Evolutionary conservation across 2,329 filamentous ascomycete genomes (phyloP).

Genomic region (Talaromyces sp.): DNA sequence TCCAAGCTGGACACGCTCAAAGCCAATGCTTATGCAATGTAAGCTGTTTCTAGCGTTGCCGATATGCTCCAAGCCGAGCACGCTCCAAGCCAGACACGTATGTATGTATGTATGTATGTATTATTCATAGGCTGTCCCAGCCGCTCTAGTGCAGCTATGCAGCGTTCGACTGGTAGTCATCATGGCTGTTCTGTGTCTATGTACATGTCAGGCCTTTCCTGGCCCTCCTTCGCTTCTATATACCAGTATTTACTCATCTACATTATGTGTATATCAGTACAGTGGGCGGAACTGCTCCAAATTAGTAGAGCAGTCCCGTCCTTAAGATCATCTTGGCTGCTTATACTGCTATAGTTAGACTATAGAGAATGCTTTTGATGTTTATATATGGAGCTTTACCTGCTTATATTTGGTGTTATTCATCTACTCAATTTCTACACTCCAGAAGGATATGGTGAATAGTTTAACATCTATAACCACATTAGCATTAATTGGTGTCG

Average conservation of each 20-base stretch:
- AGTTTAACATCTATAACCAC: background rate
- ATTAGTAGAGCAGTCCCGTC: slow-evolving; percentile 28
- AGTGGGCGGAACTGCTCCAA: slow-evolving; percentile 19
- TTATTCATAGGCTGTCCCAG: background rate
- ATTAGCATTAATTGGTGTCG: slow-evolving; percentile 4
- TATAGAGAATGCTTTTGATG: slow-evolving; percentile 32
- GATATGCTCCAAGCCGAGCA: background rate
- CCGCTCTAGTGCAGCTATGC: slow-evolving; percentile 2
- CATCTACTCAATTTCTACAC: background rate
- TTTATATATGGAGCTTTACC: slow-evolving; percentile 2
- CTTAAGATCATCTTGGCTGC: slow-evolving; percentile 32
- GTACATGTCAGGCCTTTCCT: too few relatives aligned
- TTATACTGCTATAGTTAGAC: slow-evolving; percentile 28
- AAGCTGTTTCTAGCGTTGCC: background rate
- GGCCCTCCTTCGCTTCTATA: slow-evolving; percentile 3
- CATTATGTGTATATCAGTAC: slow-evolving; percentile 17
- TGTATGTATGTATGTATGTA: too few relatives aligned
- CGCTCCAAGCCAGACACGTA: background rate
- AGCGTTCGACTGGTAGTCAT: background rate
- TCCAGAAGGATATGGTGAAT: slow-evolving; percentile 1
- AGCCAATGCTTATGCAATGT: background rate
- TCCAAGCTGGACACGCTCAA: background rate
- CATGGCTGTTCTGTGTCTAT: too few relatives aligned
- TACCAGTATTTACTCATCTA: slow-evolving; percentile 15
- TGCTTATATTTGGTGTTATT: background rate